Evolutionary conservation across 2,329 filamentous ascomycete genomes (phyloP).

Genomic region (Beauveria bassiana): DNA sequence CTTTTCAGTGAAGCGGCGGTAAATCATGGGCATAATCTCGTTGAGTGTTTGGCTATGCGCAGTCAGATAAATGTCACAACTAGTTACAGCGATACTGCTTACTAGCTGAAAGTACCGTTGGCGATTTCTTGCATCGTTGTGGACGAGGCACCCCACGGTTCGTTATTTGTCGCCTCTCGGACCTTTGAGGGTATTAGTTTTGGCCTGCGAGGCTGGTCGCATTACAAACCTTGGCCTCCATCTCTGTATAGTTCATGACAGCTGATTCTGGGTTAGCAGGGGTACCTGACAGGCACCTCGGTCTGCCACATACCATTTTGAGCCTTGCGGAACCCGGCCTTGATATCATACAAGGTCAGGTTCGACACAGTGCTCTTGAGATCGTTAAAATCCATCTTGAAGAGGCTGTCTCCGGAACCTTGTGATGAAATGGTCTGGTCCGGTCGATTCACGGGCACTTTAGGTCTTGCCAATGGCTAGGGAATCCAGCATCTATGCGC

Average conservation of each 20-base stretch:
- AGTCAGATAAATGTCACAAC: slow-evolving; percentile 15
- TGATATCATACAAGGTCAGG: slow-evolving; percentile 89
- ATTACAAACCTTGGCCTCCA: slow-evolving; percentile 60
- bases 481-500: neutral
- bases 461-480: slow-evolving; percentile 2
- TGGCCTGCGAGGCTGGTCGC: neutral
- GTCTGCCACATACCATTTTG: slow-evolving; percentile 72
- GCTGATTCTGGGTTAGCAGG: slow-evolving; percentile 45
- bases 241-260: slow-evolving; percentile 97
- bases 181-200: slow-evolving; percentile 46
- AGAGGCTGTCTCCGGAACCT: neutral
- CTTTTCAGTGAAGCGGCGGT: slow-evolving; percentile 98
- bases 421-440: neutral
- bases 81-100: slow-evolving; percentile 29
- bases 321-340: slow-evolving; percentile 88
- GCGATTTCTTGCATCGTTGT: slow-evolving; percentile 96
- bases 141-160: slow-evolving; percentile 85
- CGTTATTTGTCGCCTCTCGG: slow-evolving; percentile 97
- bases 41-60: slow-evolving; percentile 77
- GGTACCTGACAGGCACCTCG: slow-evolving; percentile 9
- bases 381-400: slow-evolving; percentile 74
- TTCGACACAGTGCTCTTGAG: slow-evolving; percentile 84
- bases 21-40: slow-evolving; percentile 99
- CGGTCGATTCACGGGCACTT: neutral
- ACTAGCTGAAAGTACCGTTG: slow-evolving; percentile 98